Evolutionary conservation across 495 filamentous ascomycete species (phyloP).

Genomic region (Penicillium atrosanguineum): DNA sequence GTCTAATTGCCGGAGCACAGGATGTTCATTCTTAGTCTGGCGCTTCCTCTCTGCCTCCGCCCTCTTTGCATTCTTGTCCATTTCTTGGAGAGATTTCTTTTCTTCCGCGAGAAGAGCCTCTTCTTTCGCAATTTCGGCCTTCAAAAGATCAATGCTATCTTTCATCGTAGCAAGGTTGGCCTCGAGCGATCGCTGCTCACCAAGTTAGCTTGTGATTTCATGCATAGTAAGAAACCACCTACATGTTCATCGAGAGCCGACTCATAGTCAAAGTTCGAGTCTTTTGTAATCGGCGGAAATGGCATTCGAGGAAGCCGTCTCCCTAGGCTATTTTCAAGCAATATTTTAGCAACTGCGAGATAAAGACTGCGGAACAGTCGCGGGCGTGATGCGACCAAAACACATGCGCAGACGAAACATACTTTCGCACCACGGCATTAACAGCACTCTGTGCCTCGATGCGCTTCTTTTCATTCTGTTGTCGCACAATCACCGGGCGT

Average conservation of each 20-base stretch:
- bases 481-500: slow-evolving; percentile 52
- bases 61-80: slow-evolving; percentile 54
- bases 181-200: slow-evolving; percentile 46
- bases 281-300: slow-evolving; percentile 57
- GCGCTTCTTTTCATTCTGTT: slow-evolving; percentile 54
- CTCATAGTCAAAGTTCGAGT: slow-evolving; percentile 59
- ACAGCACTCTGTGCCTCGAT: slow-evolving; percentile 55
- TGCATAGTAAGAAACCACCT: slow-evolving; percentile 6
- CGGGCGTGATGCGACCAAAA: neutral
- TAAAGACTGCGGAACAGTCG: neutral
- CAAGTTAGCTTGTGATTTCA: slow-evolving; percentile 8
- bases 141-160: slow-evolving; percentile 54
- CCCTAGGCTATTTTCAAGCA: slow-evolving; percentile 32
- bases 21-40: slow-evolving; percentile 48
- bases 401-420: neutral
- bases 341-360: slow-evolving; percentile 16
- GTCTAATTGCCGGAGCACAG: slow-evolving; percentile 38
- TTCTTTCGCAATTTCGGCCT: slow-evolving; percentile 53
- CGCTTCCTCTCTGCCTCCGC: slow-evolving; percentile 45
- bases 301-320: slow-evolving; percentile 55
- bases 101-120: slow-evolving; percentile 51
- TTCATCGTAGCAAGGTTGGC: slow-evolving; percentile 48
- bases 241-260: slow-evolving; percentile 57
- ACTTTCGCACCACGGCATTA: slow-evolving; percentile 48
- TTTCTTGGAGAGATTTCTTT: slow-evolving; percentile 42